These are phyloP conservation scores for Polyplosphaeria fusca DNA, from an alignment of 495 filamentous ascomycete species.

Conservation along the genomic window DNA sequence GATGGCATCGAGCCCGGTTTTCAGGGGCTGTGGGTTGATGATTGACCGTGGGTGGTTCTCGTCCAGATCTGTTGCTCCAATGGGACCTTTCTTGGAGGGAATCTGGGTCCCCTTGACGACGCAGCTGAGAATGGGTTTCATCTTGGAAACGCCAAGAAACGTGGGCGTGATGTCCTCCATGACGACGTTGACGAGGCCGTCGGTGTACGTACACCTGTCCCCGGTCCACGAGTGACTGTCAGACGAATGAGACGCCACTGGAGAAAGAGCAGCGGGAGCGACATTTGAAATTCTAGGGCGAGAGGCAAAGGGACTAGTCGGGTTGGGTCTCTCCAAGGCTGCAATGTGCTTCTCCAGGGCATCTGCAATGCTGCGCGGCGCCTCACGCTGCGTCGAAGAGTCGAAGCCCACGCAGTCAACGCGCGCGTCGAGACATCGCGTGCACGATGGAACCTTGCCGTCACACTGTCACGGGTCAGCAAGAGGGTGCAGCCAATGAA, in stretches of 20 bases:
- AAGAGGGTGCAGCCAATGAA: not conserved
- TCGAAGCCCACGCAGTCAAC: conserved; percentile 23
- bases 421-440: conserved; percentile 18
- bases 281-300: too few species aligned
- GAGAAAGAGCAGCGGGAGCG: conserved; percentile 15
- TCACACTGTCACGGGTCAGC: conserved; percentile 22
- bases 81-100: conserved; percentile 13
- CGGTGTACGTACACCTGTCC: conserved; percentile 17
- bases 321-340: conserved; percentile 10
- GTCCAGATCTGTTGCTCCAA: conserved; percentile 19
- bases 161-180: conserved; percentile 25
- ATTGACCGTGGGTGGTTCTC: conserved; percentile 29
- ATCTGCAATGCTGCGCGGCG: conserved; percentile 23
- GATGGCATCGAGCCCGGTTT: conserved; percentile 6
- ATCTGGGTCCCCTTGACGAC: conserved; percentile 23
- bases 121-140: conserved; percentile 17
- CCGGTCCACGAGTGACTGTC: conserved; percentile 6
- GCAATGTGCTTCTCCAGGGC: conserved; percentile 20
- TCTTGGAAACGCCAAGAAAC: conserved; percentile 22
- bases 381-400: conserved; percentile 20
- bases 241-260: conserved; percentile 16
- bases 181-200: conserved; percentile 16
- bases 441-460: conserved; percentile 23
- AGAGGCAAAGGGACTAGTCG: not conserved
- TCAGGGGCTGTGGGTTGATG: conserved; percentile 21